phyloP scores from a whole-genome alignment of 352 stramenopile species.

The Phytophthora fragariae region DNA sequence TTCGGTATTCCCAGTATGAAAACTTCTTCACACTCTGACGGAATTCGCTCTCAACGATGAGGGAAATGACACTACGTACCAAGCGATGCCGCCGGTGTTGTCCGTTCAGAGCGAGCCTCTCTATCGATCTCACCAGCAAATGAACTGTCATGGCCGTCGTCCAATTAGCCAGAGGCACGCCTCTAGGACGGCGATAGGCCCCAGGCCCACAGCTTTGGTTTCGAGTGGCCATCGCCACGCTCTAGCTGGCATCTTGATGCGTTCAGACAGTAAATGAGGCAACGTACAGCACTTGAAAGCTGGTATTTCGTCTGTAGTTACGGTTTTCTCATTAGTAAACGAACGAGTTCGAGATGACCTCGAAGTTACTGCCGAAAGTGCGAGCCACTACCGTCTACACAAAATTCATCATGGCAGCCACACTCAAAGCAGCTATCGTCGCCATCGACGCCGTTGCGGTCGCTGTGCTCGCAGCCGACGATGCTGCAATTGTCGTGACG shows the following conservation, averaged over 20 bases:
- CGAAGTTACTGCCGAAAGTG: not conserved
- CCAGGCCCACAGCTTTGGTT: not conserved
- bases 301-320: no score
- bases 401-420: slow-evolving; percentile 20
- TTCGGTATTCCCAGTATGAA: not conserved
- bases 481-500: slow-evolving; percentile 19
- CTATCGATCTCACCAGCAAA: not conserved
- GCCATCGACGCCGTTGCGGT: not conserved
- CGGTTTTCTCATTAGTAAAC: not conserved
- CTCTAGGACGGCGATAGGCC: slow-evolving; percentile 1
- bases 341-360: not conserved
- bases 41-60: not conserved
- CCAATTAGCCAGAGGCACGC: slow-evolving; percentile 4
- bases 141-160: no score
- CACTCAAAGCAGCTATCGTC: slow-evolving; percentile 6
- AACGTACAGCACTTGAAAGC: not conserved
- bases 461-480: slow-evolving; percentile 16
- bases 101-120: not conserved
- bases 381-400: not conserved
- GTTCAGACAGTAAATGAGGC: not conserved
- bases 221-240: slow-evolving; percentile 3
- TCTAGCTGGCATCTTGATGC: not conserved
- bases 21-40: not conserved
- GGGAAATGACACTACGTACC: not conserved
- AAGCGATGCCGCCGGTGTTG: not conserved